Conservation (phyloP, 495 filamentous ascomycete species). For the Ramalina intermedia region DNA sequence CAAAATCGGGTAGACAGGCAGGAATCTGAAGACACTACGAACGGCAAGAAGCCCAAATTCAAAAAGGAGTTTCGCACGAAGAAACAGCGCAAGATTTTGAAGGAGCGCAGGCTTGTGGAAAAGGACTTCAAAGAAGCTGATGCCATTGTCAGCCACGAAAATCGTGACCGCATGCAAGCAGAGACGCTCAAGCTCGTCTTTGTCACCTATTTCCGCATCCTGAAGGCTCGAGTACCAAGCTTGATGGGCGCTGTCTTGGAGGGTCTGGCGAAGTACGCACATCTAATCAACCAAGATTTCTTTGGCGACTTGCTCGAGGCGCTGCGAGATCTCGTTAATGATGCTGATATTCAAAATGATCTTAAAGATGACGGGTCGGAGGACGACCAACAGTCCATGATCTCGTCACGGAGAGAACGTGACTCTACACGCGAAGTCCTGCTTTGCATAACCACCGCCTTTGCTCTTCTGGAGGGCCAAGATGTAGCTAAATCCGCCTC, state of each 20-base stretch:
- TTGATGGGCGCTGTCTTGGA: slow-evolving; percentile 92
- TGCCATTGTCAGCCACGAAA: slow-evolving; percentile 77
- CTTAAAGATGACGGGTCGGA: slow-evolving; percentile 29
- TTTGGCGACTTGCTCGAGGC: slow-evolving; percentile 93
- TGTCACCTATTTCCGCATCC: slow-evolving; percentile 80
- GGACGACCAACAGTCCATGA: slow-evolving; percentile 12
- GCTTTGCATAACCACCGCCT: slow-evolving; percentile 91
- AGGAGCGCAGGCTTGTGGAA: slow-evolving; percentile 71
- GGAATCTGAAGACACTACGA: slow-evolving; percentile 19
- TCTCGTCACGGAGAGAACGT: slow-evolving; percentile 21
- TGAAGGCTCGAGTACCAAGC: slow-evolving; percentile 58
- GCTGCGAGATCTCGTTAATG: slow-evolving; percentile 73
- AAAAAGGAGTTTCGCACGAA: slow-evolving; percentile 69
- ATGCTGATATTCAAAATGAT: slow-evolving; percentile 41
- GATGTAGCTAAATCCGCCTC: slow-evolving; percentile 51
- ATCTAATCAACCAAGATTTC: slow-evolving; percentile 95
- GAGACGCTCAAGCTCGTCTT: slow-evolving; percentile 95
- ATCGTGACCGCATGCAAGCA: slow-evolving; percentile 79
- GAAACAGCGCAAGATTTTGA: slow-evolving; percentile 54
- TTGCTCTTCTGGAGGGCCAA: slow-evolving; percentile 83
- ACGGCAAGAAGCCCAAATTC: slow-evolving; percentile 51
- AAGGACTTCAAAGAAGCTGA: slow-evolving; percentile 93
- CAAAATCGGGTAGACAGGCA: slow-evolving; percentile 50
- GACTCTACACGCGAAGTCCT: slow-evolving; percentile 73
- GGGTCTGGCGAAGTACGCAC: slow-evolving; percentile 80